Percentiles rank a stretch among this genome's conserved stretches.
Evolutionary conservation across 768 basidiomycete species (phyloP).

Genomic region (Lanmaoa pseudosensibilis): DNA sequence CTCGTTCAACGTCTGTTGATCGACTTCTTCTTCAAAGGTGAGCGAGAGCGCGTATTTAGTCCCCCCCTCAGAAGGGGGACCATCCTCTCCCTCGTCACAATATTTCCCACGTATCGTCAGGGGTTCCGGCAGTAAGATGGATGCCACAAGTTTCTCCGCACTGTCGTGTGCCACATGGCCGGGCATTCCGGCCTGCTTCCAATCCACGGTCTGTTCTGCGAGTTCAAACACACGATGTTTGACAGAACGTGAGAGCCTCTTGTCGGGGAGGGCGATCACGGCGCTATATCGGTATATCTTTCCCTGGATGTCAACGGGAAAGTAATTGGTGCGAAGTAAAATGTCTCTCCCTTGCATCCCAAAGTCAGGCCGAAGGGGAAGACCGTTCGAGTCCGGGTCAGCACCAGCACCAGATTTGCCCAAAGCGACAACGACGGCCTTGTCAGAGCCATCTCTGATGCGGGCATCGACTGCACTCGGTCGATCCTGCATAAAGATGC

Average conservation of each 20-base stretch:
- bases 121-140: constrained; percentile 41
- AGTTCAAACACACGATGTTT: constrained; percentile 45
- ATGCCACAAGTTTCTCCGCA: constrained; percentile 43
- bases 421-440: constrained; percentile 36
- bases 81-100: constrained; percentile 39
- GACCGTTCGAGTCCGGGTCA: constrained; percentile 4
- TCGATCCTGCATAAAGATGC: constrained; percentile 35
- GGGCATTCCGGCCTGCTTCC: constrained; percentile 37
- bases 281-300: constrained; percentile 43
- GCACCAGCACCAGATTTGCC: constrained; percentile 20
- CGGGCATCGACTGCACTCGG: constrained; percentile 57
- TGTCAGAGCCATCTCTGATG: constrained; percentile 40
- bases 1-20: constrained; percentile 16
- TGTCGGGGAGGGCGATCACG: constrained; percentile 24
- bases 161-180: constrained; percentile 46
- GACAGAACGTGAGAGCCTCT: constrained; percentile 33
- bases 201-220: constrained; percentile 41
- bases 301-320: constrained; percentile 42
- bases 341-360: constrained; percentile 42
- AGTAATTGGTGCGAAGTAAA: constrained; percentile 49
- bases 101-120: constrained; percentile 38
- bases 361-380: constrained; percentile 48
- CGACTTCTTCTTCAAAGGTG: constrained; percentile 40
- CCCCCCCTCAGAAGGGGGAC: constrained; percentile 21
- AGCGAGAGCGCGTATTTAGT: constrained; percentile 42